These are phyloP conservation scores for Warburgia ugandensis DNA, from an alignment of 164 flowering plant genomes.

Conservation along the genomic window DNA sequence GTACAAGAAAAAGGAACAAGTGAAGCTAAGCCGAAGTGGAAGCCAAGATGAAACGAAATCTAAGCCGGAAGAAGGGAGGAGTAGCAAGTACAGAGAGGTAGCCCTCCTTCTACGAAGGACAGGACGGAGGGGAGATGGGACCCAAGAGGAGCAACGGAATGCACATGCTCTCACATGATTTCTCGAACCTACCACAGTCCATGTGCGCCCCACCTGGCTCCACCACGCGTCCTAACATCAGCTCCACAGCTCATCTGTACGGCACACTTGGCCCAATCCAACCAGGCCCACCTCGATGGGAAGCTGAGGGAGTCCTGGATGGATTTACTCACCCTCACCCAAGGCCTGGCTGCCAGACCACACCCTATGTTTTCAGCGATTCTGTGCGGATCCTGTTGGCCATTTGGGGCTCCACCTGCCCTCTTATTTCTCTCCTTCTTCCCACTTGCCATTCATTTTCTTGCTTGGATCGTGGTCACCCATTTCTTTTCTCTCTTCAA, in stretches of 20 bases:
- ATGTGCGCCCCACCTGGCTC: neutral
- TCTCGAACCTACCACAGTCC: conserved; percentile 6
- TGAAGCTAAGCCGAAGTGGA: no score
- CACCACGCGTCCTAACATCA: conserved; percentile 1
- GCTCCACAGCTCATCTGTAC: neutral
- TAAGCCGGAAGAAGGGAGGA: neutral
- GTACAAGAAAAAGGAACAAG: no score
- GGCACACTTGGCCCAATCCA: neutral
- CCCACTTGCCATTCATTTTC: neutral
- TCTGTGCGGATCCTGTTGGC: conserved; percentile 6
- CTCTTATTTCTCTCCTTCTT: neutral
- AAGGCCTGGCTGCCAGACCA: neutral
- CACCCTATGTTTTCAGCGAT: neutral
- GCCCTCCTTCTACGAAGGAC: neutral
- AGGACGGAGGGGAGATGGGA: neutral
- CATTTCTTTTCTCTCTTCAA: neutral
- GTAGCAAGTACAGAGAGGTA: neutral
- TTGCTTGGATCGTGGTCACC: conserved; percentile 9
- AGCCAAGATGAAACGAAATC: no score
- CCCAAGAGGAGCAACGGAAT: conserved; percentile 1
- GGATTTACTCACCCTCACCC: neutral
- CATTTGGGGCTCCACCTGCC: conserved; percentile 5
- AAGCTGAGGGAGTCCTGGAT: neutral
- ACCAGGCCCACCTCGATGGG: no score
- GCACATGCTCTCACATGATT: conserved; percentile 18